Conservation (phyloP, 1,284 basidiomycete genomes). For the Phellopilus nigrolimitatus region DNA sequence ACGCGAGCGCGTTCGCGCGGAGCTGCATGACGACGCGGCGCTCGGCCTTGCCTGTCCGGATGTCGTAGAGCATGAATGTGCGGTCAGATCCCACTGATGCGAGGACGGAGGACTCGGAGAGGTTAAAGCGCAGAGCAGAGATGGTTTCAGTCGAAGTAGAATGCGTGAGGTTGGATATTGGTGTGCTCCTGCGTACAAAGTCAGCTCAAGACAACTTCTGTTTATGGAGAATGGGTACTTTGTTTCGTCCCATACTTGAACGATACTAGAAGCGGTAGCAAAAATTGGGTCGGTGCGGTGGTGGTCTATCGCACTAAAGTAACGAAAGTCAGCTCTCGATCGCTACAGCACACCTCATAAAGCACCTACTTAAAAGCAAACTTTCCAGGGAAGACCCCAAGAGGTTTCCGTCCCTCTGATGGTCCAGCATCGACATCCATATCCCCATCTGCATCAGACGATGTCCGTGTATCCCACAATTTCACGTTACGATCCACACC, state of each 20-base stretch:
- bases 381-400: constrained; percentile 78
- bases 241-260: constrained; percentile 98
- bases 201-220: constrained; percentile 14
- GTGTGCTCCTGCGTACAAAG: constrained; percentile 47
- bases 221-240: constrained; percentile 46
- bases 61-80: constrained; percentile 94
- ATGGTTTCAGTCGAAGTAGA: constrained; percentile 84
- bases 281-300: constrained; percentile 86
- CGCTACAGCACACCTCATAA: neutral
- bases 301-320: constrained; percentile 83
- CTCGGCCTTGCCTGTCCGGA: constrained; percentile 93
- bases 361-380: constrained; percentile 75
- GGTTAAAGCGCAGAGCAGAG: constrained; percentile 86
- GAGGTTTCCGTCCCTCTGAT: constrained; percentile 47
- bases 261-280: constrained; percentile 88
- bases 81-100: constrained; percentile 93
- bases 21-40: constrained; percentile 88
- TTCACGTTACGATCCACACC: constrained; percentile 91
- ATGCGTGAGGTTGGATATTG: constrained; percentile 79
- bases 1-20: constrained; percentile 82
- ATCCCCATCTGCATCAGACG: constrained; percentile 26
- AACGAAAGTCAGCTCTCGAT: constrained; percentile 15
- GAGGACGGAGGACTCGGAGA: constrained; percentile 88
- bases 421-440: constrained; percentile 30
- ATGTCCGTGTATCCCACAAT: constrained; percentile 65